Evolutionary conservation across 2,329 filamentous ascomycete species (phyloP), one percentile per base, ranked within the genome.

Genomic region (Sarocladium oryzae): DNA sequence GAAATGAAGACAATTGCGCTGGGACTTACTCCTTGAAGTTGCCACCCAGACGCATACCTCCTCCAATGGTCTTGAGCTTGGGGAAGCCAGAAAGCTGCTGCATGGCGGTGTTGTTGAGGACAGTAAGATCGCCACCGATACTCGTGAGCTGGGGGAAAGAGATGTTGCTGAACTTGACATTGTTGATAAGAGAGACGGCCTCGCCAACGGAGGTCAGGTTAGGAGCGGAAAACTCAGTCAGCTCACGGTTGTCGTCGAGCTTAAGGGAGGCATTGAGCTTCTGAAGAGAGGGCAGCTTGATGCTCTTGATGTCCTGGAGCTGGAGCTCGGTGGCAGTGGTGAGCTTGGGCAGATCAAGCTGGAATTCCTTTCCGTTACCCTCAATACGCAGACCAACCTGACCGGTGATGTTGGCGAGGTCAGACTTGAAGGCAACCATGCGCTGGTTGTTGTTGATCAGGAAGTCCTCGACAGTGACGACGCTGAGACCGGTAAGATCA

Each of bases 391-490:
- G 74, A 26, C 46, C 46, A 24, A 20, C n/a, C 43, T 76, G 69
- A 52, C 79, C 76, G 57, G 79, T 86, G 61, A 96, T 80, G 72
- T 88, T 92, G 67, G 78, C 78, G 53, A 97, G 78, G 66, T 86
- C 80, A 69, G 90, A 88, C 65, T 81, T 80, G 74, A 95, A 88
- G 55, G 75, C 76, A 65, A 79, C 81, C 60, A 99, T 78, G 65
- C 86, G 85, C 55, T 74, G 74, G 82, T 97, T 97, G 84, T 96
- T 96, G 79, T 88, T 86, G 71, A 99, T 86, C 68, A 88, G 76
- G 66, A 99, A 81, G 58, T 74, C 77, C 52, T 81, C 78, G 51
- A 89, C 84, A n/a, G 78, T 77, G 56, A 81, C 70, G 57, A 97
- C 77, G 66, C 89, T 86, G 67, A 99, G 87, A 64, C 89, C 90